phyloP scores from a whole-genome alignment of 768 basidiomycete genomes.

The Suillus ampliporus region DNA sequence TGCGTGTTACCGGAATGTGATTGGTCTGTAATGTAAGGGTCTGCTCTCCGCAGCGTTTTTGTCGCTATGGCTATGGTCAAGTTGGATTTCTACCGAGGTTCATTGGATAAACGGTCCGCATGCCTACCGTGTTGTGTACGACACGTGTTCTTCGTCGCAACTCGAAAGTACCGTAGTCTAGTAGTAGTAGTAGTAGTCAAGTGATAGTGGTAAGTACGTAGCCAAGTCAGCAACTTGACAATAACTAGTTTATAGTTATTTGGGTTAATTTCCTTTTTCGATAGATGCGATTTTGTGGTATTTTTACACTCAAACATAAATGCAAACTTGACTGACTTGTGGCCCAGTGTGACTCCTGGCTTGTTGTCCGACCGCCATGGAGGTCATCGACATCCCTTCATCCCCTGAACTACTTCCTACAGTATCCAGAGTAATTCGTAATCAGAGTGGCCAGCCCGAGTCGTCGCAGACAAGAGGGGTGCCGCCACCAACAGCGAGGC shows the following conservation, averaged over 20 bases:
- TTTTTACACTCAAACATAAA: background rate
- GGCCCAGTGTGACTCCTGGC: background rate
- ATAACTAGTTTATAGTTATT: background rate
- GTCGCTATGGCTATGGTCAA: too few relatives aligned
- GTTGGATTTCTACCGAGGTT: too few relatives aligned
- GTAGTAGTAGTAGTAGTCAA: too few relatives aligned
- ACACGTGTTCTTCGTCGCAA: too few relatives aligned
- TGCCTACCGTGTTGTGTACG: too few relatives aligned
- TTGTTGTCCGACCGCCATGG: constrained; percentile 18
- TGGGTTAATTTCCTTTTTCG: background rate
- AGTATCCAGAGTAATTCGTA: constrained; percentile 23
- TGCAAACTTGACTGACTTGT: constrained; percentile 5
- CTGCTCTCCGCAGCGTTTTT: too few relatives aligned
- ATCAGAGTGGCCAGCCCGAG: constrained; percentile 25
- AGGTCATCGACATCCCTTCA: constrained; percentile 32
- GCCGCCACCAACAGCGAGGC: constrained; percentile 7
- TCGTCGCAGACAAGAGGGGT: constrained; percentile 21
- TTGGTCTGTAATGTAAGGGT: too few relatives aligned
- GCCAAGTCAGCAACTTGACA: too few relatives aligned
- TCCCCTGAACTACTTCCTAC: constrained; percentile 27
- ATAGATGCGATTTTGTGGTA: background rate
- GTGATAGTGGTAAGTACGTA: too few relatives aligned
- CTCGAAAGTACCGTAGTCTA: too few relatives aligned
- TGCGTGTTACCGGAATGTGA: too few relatives aligned
- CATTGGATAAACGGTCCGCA: too few relatives aligned